Conservation (phyloP, 140 eudicot genomes). For the Ambrosia hybrid region DNA sequence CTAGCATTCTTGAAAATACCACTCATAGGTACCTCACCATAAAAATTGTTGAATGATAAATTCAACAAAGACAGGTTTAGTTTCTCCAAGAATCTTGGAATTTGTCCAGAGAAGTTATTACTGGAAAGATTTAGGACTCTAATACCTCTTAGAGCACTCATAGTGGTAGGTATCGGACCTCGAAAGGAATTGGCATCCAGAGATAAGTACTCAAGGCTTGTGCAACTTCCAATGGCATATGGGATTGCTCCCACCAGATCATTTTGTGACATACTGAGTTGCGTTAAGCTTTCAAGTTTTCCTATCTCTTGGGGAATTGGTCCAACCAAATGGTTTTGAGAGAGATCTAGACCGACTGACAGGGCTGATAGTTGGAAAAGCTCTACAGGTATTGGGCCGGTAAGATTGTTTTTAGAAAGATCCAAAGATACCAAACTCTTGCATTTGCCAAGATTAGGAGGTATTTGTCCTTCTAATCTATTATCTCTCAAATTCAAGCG, state of each 20-base stretch:
- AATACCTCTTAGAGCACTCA: neutral
- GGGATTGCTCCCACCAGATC: constrained; percentile 35
- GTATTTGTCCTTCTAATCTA: constrained; percentile 28
- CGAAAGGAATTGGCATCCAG: constrained; percentile 26
- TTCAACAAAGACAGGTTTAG: constrained; percentile 32
- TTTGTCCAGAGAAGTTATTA: constrained; percentile 31
- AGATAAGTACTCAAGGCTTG: constrained; percentile 26
- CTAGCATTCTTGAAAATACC: constrained; percentile 31
- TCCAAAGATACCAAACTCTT: constrained; percentile 17
- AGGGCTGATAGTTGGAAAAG: constrained; percentile 27
- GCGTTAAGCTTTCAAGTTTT: constrained; percentile 24
- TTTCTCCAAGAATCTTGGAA: constrained; percentile 36
- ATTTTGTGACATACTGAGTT: constrained; percentile 28
- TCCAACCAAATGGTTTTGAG: constrained; percentile 32
- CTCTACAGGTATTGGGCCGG: constrained; percentile 21
- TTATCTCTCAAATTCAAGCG: neutral
- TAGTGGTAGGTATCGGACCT: constrained; percentile 2
- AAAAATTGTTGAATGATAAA: constrained; percentile 30
- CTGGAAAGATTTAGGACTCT: constrained; percentile 24
- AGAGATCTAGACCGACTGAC: constrained; percentile 3
- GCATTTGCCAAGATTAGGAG: constrained; percentile 33
- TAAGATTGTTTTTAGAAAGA: constrained; percentile 31
- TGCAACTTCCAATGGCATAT: constrained; percentile 28
- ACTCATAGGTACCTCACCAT: constrained; percentile 30
- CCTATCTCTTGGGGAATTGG: constrained; percentile 29